Percentiles rank a stretch among this genome's conserved stretches.
Evolutionary conservation across 2,329 filamentous ascomycete species (phyloP).

Genomic region (Epichloe gansuensis): DNA sequence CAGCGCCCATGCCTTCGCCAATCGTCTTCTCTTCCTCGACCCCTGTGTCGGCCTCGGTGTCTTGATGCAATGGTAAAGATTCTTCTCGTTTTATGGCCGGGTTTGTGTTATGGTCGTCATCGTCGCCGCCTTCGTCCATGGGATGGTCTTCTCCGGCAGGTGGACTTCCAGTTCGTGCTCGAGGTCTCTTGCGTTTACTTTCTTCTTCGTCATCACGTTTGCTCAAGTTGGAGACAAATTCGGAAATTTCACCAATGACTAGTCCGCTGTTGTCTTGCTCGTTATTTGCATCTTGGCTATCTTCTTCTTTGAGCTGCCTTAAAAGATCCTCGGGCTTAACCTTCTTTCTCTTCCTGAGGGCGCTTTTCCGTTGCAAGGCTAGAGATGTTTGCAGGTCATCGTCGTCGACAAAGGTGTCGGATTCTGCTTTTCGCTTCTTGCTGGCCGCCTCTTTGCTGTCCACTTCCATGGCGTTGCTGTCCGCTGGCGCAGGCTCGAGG

Average conservation of each 20-base stretch:
- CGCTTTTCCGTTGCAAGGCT: constrained; percentile 68
- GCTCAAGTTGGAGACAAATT: constrained; percentile 81
- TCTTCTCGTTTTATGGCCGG: constrained; percentile 13
- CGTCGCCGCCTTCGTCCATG: constrained; percentile 18
- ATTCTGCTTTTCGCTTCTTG: constrained; percentile 53
- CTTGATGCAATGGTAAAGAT: background rate
- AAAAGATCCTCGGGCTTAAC: constrained; percentile 77
- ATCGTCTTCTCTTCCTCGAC: constrained; percentile 22
- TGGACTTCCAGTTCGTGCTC: constrained; percentile 14
- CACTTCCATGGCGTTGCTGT: constrained; percentile 58
- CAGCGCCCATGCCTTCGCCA: constrained; percentile 69
- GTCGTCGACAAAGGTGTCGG: constrained; percentile 71
- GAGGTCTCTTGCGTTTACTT: constrained; percentile 35
- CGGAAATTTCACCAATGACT: constrained; percentile 90
- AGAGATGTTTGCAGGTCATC: constrained; percentile 84
- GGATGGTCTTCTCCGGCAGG: constrained; percentile 13
- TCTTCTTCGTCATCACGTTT: constrained; percentile 48
- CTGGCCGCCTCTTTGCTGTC: constrained; percentile 42
- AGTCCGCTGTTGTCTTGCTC: constrained; percentile 42
- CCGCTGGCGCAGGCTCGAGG: constrained; percentile 22
- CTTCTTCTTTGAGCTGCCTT: constrained; percentile 58
- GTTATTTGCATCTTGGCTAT: constrained; percentile 31
- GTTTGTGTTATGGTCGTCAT: constrained; percentile 9
- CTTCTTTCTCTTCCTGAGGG: constrained; percentile 86
- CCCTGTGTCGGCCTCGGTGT: constrained; percentile 3